A percentile compares a stretch with the other conserved stretches of the same genome.
Evolutionary conservation across 768 basidiomycete genomes (phyloP).

Genomic region (Mycena crocata): DNA sequence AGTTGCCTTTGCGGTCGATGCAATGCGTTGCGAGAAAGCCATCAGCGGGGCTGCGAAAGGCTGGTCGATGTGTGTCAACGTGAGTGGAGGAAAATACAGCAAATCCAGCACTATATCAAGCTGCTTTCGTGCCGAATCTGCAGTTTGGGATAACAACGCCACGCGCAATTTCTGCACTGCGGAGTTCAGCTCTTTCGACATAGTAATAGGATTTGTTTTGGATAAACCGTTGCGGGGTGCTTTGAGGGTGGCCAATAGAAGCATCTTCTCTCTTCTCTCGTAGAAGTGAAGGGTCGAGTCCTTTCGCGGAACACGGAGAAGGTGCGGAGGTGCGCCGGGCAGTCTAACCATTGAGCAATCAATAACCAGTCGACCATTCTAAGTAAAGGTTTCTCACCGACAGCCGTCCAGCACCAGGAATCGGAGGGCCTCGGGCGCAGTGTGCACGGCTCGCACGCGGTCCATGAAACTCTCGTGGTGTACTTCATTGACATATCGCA

Average conservation of each 20-base stretch:
- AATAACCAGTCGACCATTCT: not conserved
- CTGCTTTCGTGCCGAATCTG: not conserved
- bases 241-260: slow-evolving; percentile 3
- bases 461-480: slow-evolving; percentile 5
- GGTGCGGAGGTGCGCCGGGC: not conserved
- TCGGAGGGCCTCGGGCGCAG: slow-evolving; percentile 6
- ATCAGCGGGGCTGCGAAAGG: slow-evolving; percentile 8
- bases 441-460: not conserved
- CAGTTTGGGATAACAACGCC: not conserved
- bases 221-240: no score
- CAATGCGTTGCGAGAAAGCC: slow-evolving; percentile 3
- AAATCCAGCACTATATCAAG: not conserved
- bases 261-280: not conserved
- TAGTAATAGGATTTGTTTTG: not conserved
- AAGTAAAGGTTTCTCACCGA: slow-evolving; percentile 1
- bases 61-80: not conserved
- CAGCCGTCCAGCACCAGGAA: not conserved
- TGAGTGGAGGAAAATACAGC: slow-evolving; percentile 6
- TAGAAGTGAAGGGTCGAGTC: not conserved
- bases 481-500: not conserved
- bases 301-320: not conserved
- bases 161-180: not conserved
- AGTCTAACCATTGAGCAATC: not conserved
- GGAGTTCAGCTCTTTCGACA: not conserved
- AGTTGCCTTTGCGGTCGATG: not conserved